A percentile compares a stretch with the other conserved stretches of the same genome.
These are phyloP conservation scores for Daldinia caldariorum DNA, from an alignment of 495 filamentous ascomycete species.

Conservation along the genomic window DNA sequence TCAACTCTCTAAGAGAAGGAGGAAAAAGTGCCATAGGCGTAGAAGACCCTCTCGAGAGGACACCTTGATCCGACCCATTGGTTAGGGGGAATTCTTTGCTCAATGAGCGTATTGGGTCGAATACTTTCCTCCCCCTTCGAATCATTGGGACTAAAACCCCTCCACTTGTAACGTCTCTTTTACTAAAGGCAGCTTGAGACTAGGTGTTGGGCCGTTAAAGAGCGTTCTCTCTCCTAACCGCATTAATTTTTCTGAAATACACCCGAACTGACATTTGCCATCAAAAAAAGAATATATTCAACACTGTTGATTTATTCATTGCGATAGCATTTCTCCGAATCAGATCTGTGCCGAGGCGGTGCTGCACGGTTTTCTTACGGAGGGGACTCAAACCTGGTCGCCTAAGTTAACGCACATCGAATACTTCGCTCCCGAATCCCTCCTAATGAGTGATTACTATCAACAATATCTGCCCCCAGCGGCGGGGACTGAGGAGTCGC, in stretches of 20 bases:
- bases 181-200: conserved; percentile 17
- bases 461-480: conserved; percentile 59
- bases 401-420: conserved; percentile 23
- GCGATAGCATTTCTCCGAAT: conserved; percentile 18
- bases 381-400: conserved; percentile 16
- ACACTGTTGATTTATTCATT: conserved; percentile 16
- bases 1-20: conserved; percentile 15
- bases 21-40: conserved; percentile 25
- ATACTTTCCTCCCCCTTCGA: conserved; percentile 29
- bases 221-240: background rate
- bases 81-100: conserved; percentile 26
- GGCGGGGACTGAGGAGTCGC: conserved; percentile 54
- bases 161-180: conserved; percentile 24
- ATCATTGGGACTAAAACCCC: conserved; percentile 24
- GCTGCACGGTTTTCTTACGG: conserved; percentile 23
- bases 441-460: conserved; percentile 61
- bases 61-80: conserved; percentile 36
- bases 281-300: conserved; percentile 8
- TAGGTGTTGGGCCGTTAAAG: conserved; percentile 11
- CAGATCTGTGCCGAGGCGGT: conserved; percentile 19
- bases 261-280: conserved; percentile 1
- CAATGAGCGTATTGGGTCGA: conserved; percentile 39
- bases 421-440: conserved; percentile 29
- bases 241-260: conserved; percentile 16
- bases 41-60: conserved; percentile 21